phyloP scores from a whole-genome alignment of 2,329 filamentous ascomycete genomes.

The Cladosporium sp. region DNA sequence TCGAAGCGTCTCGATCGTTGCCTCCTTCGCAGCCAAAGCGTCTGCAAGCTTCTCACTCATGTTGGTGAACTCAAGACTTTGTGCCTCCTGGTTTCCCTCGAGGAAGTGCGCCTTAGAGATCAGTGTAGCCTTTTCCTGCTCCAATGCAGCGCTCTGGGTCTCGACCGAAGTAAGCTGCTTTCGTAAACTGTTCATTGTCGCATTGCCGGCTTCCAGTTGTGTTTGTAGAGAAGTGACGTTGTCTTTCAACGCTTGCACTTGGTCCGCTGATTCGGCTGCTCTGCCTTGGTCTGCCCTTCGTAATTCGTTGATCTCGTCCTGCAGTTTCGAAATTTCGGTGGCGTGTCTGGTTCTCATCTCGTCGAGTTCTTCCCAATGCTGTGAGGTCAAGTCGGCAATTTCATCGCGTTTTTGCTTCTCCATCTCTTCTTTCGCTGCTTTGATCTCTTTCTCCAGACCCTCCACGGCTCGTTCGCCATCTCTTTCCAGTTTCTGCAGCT shows the following conservation, averaged over 20 bases:
- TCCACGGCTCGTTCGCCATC: slow-evolving; percentile 53
- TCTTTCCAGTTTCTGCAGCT: slow-evolving; percentile 23
- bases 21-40: slow-evolving; percentile 64
- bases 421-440: slow-evolving; percentile 40
- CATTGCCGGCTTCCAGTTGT: slow-evolving; percentile 49
- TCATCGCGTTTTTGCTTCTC: slow-evolving; percentile 48
- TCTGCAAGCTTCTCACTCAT: slow-evolving; percentile 79
- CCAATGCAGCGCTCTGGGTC: slow-evolving; percentile 59
- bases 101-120: slow-evolving; percentile 82
- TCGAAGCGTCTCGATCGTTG: slow-evolving; percentile 75
- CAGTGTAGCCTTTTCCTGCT: slow-evolving; percentile 70
- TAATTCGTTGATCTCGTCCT: slow-evolving; percentile 46
- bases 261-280: slow-evolving; percentile 50
- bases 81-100: slow-evolving; percentile 83
- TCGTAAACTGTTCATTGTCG: slow-evolving; percentile 55
- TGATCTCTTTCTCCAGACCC: slow-evolving; percentile 50
- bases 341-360: slow-evolving; percentile 60
- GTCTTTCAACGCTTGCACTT: slow-evolving; percentile 37
- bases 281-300: slow-evolving; percentile 52
- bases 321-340: slow-evolving; percentile 62
- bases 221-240: slow-evolving; percentile 20
- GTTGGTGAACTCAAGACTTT: slow-evolving; percentile 77
- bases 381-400: slow-evolving; percentile 54
- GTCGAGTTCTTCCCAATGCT: slow-evolving; percentile 65
- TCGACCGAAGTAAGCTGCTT: slow-evolving; percentile 45